Percentiles rank a stretch among this genome's conserved stretches.
phyloP scores from a whole-genome alignment of 768 basidiomycete genomes.

The Psilocybe cubensis region DNA sequence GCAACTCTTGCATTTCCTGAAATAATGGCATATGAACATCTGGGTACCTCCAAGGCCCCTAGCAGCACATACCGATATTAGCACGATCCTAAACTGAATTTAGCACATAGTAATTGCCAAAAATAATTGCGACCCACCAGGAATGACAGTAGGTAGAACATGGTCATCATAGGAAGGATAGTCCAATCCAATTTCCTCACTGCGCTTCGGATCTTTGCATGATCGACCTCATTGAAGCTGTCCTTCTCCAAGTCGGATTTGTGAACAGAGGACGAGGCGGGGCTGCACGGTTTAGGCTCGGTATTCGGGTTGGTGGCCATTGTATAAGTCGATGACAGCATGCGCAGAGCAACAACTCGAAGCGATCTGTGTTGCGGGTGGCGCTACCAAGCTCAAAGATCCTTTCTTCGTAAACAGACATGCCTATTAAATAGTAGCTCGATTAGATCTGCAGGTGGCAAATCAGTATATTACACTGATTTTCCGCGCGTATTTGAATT shows the following conservation, averaged over 20 bases:
- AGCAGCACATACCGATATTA: slow-evolving; percentile 32
- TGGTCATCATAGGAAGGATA: slow-evolving; percentile 38
- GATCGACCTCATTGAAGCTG: slow-evolving; percentile 1
- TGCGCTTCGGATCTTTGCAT: slow-evolving; percentile 19
- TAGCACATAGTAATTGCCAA: background rate
- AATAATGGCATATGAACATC: no score
- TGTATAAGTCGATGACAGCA: background rate
- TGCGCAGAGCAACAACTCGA: background rate
- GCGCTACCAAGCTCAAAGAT: background rate
- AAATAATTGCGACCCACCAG: slow-evolving; percentile 26
- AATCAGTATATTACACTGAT: background rate
- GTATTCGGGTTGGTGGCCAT: slow-evolving; percentile 2
- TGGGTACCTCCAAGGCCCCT: background rate
- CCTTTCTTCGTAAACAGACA: background rate
- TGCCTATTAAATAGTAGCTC: background rate
- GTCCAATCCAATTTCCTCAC: slow-evolving; percentile 33
- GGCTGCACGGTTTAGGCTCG: background rate
- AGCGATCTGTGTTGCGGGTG: background rate
- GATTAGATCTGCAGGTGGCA: background rate
- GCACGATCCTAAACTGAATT: slow-evolving; percentile 31
- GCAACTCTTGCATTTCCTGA: slow-evolving; percentile 52
- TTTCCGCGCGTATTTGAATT: slow-evolving; percentile 1
- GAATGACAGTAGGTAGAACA: slow-evolving; percentile 42
- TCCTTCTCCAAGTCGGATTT: slow-evolving; percentile 15
- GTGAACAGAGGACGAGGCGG: slow-evolving; percentile 7